Base-by-base conservation (phyloP, 768 basidiomycete species). In the Phanerochaete carnosa region DNA sequence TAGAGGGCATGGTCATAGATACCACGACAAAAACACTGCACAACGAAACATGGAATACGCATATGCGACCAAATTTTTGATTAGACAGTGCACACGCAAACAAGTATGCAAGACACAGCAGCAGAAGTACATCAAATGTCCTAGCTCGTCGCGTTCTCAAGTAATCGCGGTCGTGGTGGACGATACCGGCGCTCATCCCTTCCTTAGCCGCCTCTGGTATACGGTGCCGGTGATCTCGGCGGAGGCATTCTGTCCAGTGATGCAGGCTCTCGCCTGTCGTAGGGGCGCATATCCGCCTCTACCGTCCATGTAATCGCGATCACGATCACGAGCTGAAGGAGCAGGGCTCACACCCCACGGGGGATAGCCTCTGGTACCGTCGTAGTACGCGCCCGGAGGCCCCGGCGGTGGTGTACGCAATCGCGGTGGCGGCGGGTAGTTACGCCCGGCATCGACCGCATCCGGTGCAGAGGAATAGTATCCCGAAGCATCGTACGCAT, bases 121-220 rank as follows among this genome's bases (percentile, higher is more conserved):
- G 16, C 39, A 19, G 19, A 43, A 43, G 39, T 43, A 43, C 11
- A 43, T 43, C 39, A 19, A 43, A 19, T 19, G 19, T 43, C 11
- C 11, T 19, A 43, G 33, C 19, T 43, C 39, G 39, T 43, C 11
- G 19, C n/a, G 11, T 8, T 43, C 39, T 4, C 8, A 43, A 19
- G 11, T 11, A 19, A 22, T 55, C 26, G 43, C 22, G 54, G 54
- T 12, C 54, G 22, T 37, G 55, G 43, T 4, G 39, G 39, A 43
- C 26, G 22, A 37, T 66, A 68, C 23, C 69, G 66, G 45, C 69
- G 56, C 11, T 68, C 69, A 37, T 70, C 69, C n/a, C 65, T 39
- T 6, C 58, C 64, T 43, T 66, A 69, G 26, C 52, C 60, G 13
- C 56, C 37, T n/a, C 63, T 50, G 15, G 43, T 45, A 46, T 67